Base-by-base conservation (phyloP, 2,329 filamentous ascomycete genomes). In the Rhynchosporium graminicola region DNA sequence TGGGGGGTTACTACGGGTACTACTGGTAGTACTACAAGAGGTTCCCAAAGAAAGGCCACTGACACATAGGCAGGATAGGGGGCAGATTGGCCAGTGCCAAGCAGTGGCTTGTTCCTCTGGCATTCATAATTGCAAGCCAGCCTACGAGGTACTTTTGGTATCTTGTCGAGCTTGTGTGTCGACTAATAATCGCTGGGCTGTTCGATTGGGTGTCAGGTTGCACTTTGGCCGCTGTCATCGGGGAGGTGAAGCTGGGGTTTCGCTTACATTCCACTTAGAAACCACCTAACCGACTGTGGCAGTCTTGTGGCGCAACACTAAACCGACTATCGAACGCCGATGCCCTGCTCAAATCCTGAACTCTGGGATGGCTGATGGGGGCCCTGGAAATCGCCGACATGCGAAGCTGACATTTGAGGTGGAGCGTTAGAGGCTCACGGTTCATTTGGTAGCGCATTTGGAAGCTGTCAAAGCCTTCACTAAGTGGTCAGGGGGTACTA, bases 311-410 rank as follows among this genome's bases (percentile, higher is more conserved):
- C 64, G 64, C 54, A 57, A 52, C 58, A 63, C 61, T 64, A 65
- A 61, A 42, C 9, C n/a, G 59, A 68, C 66, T 66, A 68, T 68
- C 66, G 64, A 66, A 65, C 66, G 66, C 63, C 63, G 50, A 60
- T 64, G 60, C 55, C 55, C 58, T 63, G 51, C 51, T 46, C 52
- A 51, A 59, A 33, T 45, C n/a, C 40, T 43, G 31, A 50, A 51
- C 31, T 15, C 48, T 10, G 13, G 50, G 50, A 54, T 40, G 50
- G 50, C 33, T 31, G 50, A 54, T 26, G 50, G 50, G 29, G 33
- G 40, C 51, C 31, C 50, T 55, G 50, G 38, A 50, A 57, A 58
- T 42, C 60, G 58, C 52, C 57, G 57, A 60, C 26, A 42, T 54
- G 59, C 62, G 46, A 59, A 50, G 63, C 64, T 66, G 64, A 64